phyloP scores from a whole-genome alignment of 768 basidiomycete species.

The Gymnopilus junonius region DNA sequence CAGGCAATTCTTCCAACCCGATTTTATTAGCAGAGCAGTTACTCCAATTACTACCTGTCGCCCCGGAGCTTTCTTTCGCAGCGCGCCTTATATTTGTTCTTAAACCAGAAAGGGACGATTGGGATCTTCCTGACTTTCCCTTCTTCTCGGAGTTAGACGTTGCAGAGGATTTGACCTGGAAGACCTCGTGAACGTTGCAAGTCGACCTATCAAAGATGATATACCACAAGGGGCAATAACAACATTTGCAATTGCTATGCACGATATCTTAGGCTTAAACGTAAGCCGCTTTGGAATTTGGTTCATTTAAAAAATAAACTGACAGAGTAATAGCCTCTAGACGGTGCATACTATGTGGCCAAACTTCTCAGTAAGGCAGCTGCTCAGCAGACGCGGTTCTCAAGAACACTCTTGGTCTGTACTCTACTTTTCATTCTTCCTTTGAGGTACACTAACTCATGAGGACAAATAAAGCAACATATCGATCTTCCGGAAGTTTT shows the following conservation, averaged over 20 bases:
- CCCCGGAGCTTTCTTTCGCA: conserved; percentile 66
- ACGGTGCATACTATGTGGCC: conserved; percentile 64
- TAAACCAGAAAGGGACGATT: conserved; percentile 79
- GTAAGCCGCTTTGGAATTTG: conserved; percentile 39
- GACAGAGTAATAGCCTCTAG: conserved; percentile 40
- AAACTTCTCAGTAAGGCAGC: conserved; percentile 67
- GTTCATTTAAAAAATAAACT: not conserved
- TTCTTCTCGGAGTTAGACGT: conserved; percentile 62
- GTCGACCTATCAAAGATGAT: conserved; percentile 64
- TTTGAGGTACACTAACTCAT: not conserved
- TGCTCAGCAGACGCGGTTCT: conserved; percentile 68
- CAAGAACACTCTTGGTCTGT: conserved; percentile 47
- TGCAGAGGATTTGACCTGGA: conserved; percentile 59
- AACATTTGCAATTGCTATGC: conserved; percentile 59
- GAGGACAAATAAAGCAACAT: conserved; percentile 46
- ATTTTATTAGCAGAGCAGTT: conserved; percentile 64
- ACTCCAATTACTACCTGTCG: conserved; percentile 60
- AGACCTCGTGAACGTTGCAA: conserved; percentile 53
- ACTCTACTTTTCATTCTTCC: not conserved
- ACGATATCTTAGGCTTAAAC: conserved; percentile 58
- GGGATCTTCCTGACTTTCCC: conserved; percentile 78
- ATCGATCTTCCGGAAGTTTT: conserved; percentile 57
- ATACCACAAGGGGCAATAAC: conserved; percentile 51
- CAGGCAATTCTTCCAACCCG: conserved; percentile 62
- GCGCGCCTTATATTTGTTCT: conserved; percentile 80